Base-by-base conservation (phyloP, 495 filamentous ascomycete species). In the Aspergillus sparsus region DNA sequence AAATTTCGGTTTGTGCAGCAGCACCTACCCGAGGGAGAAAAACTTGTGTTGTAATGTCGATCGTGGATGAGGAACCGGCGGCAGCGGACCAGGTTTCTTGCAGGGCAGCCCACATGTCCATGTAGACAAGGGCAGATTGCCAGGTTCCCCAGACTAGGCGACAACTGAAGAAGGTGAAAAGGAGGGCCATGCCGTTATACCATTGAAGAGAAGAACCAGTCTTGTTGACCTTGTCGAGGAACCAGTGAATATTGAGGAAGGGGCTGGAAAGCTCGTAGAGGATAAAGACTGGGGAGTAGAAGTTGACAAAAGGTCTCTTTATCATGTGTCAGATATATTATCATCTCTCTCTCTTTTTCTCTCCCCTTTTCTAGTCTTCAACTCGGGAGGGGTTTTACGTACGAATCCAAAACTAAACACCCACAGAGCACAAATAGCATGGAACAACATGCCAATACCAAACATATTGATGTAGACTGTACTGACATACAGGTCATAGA, bases 161-260 rank as follows among this genome's bases (percentile, higher is more conserved):
- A 72, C 91, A 95, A 72, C 72, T 82, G 79, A 96, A 94, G 80
- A 99, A 99, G 49, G 84, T 86, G 41, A 57, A 66, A 49, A 79
- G 75, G 5, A 79, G 68, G 59, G 82, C 63, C 71, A 93, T 85
- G 66, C 92, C 92, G 72, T 97, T 97, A 74, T 93, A 89, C 66
- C 93, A 86, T 74, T 97, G 92, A 47, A 83, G 62, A 13, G 73
- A 80, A 60, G 89, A 89, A 53, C 94, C 94, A 21, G 95, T 99
- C 83, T 96, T 88, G 71, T 89, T 86, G 67, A 97, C 81, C 77
- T 99, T 99, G 79, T 99, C 94, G 69, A 89, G 93, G 83, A 99
- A 98, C 94, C 94, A 99, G 82, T 99, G 94, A 75, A 98, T 89
- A 72, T 96, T 95, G 67, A 95, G 86, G 78, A 96, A 93, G 12